These are phyloP conservation scores for Lagenidium sp. DNA, from an alignment of 352 stramenopile species.

Conservation along the genomic window DNA sequence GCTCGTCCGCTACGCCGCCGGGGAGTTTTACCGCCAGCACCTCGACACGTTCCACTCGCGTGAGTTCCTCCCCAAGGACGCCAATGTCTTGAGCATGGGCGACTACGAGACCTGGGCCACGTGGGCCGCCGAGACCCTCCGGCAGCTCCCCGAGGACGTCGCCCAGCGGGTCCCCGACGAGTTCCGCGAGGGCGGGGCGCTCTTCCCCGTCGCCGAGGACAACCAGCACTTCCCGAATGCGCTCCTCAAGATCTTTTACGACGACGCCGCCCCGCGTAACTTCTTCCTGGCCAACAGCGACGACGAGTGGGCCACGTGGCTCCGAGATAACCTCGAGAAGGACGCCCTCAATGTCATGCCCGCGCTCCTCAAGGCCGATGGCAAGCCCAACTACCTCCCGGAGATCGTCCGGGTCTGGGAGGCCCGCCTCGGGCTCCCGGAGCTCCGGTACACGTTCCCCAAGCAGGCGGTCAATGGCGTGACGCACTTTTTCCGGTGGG, in stretches of 20 bases:
- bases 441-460: constrained; percentile 60
- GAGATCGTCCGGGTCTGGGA: constrained; percentile 55
- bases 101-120: constrained; percentile 59
- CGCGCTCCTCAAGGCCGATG: constrained; percentile 27
- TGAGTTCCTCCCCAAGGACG: constrained; percentile 50
- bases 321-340: constrained; percentile 48
- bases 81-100: constrained; percentile 25
- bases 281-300: constrained; percentile 52
- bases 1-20: constrained; percentile 65
- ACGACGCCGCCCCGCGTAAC: constrained; percentile 39
- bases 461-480: constrained; percentile 51
- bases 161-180: constrained; percentile 39
- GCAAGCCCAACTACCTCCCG: constrained; percentile 47
- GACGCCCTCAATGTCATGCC: constrained; percentile 33
- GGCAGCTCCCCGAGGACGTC: constrained; percentile 19
- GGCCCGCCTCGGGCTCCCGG: constrained; percentile 29
- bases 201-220: constrained; percentile 55
- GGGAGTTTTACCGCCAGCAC: constrained; percentile 79
- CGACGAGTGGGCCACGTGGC: constrained; percentile 41
- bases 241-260: constrained; percentile 51
- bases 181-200: constrained; percentile 41
- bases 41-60: constrained; percentile 75
- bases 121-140: constrained; percentile 48
- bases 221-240: constrained; percentile 45
- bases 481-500: constrained; percentile 65